Evolutionary conservation across 129 eudicot genomes (phyloP), one percentile per base, ranked within the genome.

Genomic region (Artemisia argyi): DNA sequence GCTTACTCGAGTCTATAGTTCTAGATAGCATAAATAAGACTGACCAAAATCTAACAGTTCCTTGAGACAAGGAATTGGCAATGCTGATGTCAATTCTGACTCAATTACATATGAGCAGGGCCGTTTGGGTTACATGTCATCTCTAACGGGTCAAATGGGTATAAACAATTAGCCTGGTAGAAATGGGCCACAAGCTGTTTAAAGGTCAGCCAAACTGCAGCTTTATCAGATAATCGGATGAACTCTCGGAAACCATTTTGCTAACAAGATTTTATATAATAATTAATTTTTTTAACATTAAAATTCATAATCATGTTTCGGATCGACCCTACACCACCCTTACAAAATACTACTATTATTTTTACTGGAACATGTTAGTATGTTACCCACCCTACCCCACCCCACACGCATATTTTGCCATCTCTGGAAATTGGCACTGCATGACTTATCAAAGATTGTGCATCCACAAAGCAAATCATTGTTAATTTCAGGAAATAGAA

Each of bases 401-500:
- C 55, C 10, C 46, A 39, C 46, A 39, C 46, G 1, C 42, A 32
- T 32, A 32, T n/a, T 51, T 28, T 15, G 48, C 24, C 58, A 67
- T 8, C 47, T 49, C 24, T 24, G 49, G 47, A 73, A 48, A 64
- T 62, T 73, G 50, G 42, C 52, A 62, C 50, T 30, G 52, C 65
- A 51, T 18, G 15, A 73, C 50, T 63, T 39, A 53, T 47, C 22
- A 74, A 17, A 18, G 24, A 22, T 59, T 10, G 46, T 7, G 32
- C 10, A 59, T 24, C 64, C 39, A 18, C 64, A 74, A 64, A 74
- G 48, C 8, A 54, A 14, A 74, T 39, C 66, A 65, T 65, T 75
- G 6, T 35, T 51, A 22, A 62, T 20, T 42, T 46, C 57, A 66
- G n/a, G n/a, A 54, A 47, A 53, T 3, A 57, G 12, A 66, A 62